Evolutionary conservation across 768 basidiomycete species (phyloP).

Genomic region (Mycena belliarum): DNA sequence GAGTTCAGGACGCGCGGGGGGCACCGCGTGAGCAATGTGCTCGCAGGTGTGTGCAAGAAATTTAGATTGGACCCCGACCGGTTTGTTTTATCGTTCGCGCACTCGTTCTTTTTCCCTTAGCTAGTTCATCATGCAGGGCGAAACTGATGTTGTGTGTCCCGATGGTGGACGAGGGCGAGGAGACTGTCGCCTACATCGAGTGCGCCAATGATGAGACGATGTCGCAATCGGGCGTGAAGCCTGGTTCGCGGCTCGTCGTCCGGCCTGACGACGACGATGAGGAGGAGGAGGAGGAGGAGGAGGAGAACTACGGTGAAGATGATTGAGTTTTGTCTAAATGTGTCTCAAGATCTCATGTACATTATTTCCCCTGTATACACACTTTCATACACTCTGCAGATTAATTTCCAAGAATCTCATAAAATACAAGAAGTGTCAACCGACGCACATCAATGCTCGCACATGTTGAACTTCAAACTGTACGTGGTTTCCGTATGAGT

Average conservation of each 20-base stretch:
- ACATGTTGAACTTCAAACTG: neutral
- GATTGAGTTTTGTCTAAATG: no score
- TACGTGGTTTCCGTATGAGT: neutral
- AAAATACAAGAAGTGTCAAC: no score
- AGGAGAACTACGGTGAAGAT: no score
- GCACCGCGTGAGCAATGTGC: constrained; percentile 31
- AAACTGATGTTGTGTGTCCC: constrained; percentile 10
- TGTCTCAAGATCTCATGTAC: no score
- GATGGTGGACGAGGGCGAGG: constrained; percentile 1
- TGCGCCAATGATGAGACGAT: constrained; percentile 11
- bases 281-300: neutral
- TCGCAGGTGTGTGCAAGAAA: constrained; percentile 29
- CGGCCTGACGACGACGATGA: neutral
- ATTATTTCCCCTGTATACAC: no score
- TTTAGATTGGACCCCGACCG: constrained; percentile 26
- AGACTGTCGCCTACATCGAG: neutral
- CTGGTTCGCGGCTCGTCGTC: constrained; percentile 1
- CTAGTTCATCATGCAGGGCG: neutral
- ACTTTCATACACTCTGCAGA: no score
- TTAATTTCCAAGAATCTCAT: no score
- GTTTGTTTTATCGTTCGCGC: constrained; percentile 1
- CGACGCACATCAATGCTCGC: neutral
- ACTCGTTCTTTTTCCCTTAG: neutral
- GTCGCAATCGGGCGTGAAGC: neutral
- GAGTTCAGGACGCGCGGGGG: constrained; percentile 33